Percentiles rank a stretch among this genome's conserved stretches.
Evolutionary conservation across 139 green algal species (phyloP).

Genomic region (Monoraphidium neglectum): DNA sequence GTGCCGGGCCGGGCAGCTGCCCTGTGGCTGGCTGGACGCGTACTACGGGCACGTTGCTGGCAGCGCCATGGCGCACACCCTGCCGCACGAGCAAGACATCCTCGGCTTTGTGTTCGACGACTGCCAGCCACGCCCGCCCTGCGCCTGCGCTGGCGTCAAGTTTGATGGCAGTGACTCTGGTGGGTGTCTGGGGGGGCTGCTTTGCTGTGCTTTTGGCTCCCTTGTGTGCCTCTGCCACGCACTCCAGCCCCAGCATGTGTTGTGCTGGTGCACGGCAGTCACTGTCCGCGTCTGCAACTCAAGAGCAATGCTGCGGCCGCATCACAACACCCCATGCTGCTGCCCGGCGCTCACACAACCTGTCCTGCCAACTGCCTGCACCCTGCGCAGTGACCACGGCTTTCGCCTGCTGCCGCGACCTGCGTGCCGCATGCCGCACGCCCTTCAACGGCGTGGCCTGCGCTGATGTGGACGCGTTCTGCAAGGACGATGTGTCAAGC

Average conservation of each 20-base stretch:
- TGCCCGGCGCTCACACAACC: too few relatives aligned
- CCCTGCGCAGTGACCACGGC: not conserved
- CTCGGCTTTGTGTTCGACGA: conserved; percentile 22
- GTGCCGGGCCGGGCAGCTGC: not conserved
- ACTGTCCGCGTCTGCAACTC: too few relatives aligned
- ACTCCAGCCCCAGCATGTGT: too few relatives aligned
- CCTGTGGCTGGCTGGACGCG: not conserved
- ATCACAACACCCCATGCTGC: too few relatives aligned
- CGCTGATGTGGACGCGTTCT: conserved; percentile 22
- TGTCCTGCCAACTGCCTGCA: too few relatives aligned
- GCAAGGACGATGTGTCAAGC: conserved; percentile 8
- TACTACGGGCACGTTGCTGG: not conserved
- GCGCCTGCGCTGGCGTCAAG: conserved; percentile 19
- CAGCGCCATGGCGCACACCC: not conserved
- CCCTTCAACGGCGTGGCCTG: conserved; percentile 28
- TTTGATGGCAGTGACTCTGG: conserved; percentile 26
- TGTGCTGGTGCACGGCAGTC: too few relatives aligned
- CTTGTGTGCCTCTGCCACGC: too few relatives aligned
- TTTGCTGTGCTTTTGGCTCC: too few relatives aligned
- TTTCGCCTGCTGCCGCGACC: conserved; percentile 27
- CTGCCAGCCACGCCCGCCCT: conserved; percentile 28
- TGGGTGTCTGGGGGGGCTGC: not conserved
- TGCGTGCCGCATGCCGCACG: conserved; percentile 17
- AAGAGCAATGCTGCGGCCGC: too few relatives aligned
- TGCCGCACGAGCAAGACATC: conserved; percentile 33